Conservation (phyloP, 805 yeast species). For the Torulaspora microellipsoides region DNA sequence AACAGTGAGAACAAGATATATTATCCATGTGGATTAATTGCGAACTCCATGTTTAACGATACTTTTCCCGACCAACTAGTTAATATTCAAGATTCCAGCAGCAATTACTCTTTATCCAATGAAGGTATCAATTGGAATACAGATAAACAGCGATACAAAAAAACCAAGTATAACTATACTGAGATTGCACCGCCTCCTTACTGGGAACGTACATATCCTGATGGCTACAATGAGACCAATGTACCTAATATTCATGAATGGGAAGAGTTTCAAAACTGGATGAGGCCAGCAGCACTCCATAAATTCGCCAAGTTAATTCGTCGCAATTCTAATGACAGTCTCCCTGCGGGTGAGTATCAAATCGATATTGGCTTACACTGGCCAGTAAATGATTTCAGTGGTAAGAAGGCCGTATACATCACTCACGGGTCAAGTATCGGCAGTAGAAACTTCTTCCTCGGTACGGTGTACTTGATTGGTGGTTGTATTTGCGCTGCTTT, state of each 20-base stretch:
- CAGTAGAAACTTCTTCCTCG: constrained; percentile 70
- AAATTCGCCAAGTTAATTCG: constrained; percentile 60
- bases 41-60: constrained; percentile 90
- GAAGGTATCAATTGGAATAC: constrained; percentile 80
- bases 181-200: constrained; percentile 92
- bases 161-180: constrained; percentile 58
- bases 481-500: constrained; percentile 65
- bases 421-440: constrained; percentile 72
- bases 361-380: constrained; percentile 67
- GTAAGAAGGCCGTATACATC: constrained; percentile 61
- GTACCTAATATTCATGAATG: constrained; percentile 69
- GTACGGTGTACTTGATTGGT: constrained; percentile 68
- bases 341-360: constrained; percentile 59
- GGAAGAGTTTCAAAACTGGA: constrained; percentile 94
- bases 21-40: constrained; percentile 94
- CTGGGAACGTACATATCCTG: constrained; percentile 75
- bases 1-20: constrained; percentile 52
- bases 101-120: constrained; percentile 39
- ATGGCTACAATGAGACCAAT: constrained; percentile 83
- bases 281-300: constrained; percentile 81
- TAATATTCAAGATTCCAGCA: constrained; percentile 35
- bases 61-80: constrained; percentile 48
- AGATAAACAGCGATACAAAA: constrained; percentile 67
- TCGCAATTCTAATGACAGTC: constrained; percentile 53
- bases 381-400: constrained; percentile 68